These are phyloP conservation scores for Physcomitrellopsis africana DNA, from an alignment of 225 moss, liverwort and hornwort species.

Conservation along the genomic window DNA sequence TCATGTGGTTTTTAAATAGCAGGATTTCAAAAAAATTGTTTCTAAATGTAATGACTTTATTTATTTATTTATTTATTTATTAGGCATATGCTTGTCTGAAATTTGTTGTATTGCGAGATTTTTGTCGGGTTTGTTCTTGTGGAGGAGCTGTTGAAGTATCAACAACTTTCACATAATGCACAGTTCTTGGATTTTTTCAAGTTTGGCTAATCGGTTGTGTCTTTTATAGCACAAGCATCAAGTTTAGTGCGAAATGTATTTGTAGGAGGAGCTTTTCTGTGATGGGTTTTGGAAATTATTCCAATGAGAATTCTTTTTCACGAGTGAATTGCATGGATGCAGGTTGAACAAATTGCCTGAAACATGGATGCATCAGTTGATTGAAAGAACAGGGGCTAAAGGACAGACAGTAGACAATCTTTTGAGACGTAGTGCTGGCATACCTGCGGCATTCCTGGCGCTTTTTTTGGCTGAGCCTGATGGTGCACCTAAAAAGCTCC, in stretches of 20 bases:
- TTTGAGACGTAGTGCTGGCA: slow-evolving; percentile 94
- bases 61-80: too few relatives aligned
- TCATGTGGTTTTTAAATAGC: too few relatives aligned
- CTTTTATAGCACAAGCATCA: slow-evolving; percentile 4
- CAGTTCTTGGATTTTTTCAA: slow-evolving; percentile 16
- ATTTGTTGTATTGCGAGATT: too few relatives aligned
- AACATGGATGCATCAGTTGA: slow-evolving; percentile 86
- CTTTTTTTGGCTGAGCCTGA: slow-evolving; percentile 96
- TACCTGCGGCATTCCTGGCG: slow-evolving; percentile 97
- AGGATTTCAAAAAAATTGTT: too few relatives aligned
- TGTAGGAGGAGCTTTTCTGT: neutral
- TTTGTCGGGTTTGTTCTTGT: too few relatives aligned
- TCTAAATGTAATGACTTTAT: too few relatives aligned
- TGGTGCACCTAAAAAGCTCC: slow-evolving; percentile 94
- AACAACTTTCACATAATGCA: slow-evolving; percentile 10
- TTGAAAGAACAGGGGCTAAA: slow-evolving; percentile 78
- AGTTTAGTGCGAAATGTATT: slow-evolving; percentile 7
- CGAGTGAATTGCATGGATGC: slow-evolving; percentile 27
- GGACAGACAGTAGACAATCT: slow-evolving; percentile 97
- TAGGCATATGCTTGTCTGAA: too few relatives aligned
- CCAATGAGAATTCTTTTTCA: neutral
- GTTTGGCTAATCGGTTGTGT: neutral
- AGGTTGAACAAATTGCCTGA: slow-evolving; percentile 96
- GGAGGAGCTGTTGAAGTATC: neutral
- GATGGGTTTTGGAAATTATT: slow-evolving; percentile 6